phyloP scores from a whole-genome alignment of 352 stramenopile species.

The Globisporangium orthogonon region DNA sequence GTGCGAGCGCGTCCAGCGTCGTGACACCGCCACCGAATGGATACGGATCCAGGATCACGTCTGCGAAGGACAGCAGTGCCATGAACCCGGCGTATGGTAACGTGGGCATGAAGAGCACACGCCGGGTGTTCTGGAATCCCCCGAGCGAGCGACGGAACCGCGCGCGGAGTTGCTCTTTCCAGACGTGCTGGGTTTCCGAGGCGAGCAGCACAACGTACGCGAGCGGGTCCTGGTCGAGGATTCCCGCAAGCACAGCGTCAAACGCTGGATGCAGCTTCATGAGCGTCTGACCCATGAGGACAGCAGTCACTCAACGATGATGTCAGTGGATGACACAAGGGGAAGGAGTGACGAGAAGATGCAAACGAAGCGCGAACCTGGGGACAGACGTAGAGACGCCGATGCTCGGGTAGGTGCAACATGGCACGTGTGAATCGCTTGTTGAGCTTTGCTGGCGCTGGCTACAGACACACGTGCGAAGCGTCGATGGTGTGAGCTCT shows the following conservation, averaged over 20 bases:
- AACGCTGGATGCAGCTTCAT: conserved; percentile 64
- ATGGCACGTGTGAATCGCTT: conserved; percentile 24
- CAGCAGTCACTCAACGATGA: not conserved
- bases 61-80: conserved; percentile 36
- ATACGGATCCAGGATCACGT: conserved; percentile 80
- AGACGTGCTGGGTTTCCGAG: conserved; percentile 37
- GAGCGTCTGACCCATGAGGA: conserved; percentile 26
- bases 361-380: conserved; percentile 18
- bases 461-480: not conserved
- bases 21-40: conserved; percentile 84
- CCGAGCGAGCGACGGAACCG: conserved; percentile 32
- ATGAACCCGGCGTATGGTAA: conserved; percentile 55
- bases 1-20: conserved; percentile 69
- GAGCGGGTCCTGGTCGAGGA: conserved; percentile 28
- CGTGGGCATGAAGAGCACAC: conserved; percentile 54
- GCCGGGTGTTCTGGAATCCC: conserved; percentile 8
- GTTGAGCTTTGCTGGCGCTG: conserved; percentile 13
- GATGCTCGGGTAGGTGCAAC: conserved; percentile 31
- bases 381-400: conserved; percentile 49
- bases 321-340: not conserved
- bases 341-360: not conserved
- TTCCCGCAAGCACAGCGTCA: conserved; percentile 31
- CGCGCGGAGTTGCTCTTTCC: conserved; percentile 40
- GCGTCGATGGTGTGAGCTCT: too few species aligned
- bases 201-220: conserved; percentile 39